Evolutionary conservation across 768 basidiomycete genomes (phyloP).

Genomic region (Lactifluus subvellereus): DNA sequence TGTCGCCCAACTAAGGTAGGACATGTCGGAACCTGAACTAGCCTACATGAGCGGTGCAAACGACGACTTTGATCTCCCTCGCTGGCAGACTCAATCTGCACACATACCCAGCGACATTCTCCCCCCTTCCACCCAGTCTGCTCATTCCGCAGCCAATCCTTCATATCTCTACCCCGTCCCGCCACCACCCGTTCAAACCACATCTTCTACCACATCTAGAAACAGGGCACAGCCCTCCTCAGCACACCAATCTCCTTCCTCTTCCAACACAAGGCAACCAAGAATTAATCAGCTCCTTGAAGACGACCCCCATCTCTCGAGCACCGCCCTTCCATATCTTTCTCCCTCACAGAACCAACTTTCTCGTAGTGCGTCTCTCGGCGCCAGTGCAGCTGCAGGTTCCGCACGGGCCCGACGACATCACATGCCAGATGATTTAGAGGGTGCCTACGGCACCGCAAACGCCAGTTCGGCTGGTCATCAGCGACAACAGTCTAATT

Average conservation of each 20-base stretch:
- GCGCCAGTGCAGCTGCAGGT: slow-evolving; percentile 34
- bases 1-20: slow-evolving; percentile 23
- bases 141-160: slow-evolving; percentile 42
- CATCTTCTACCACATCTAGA: slow-evolving; percentile 32
- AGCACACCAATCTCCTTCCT: slow-evolving; percentile 43
- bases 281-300: slow-evolving; percentile 64
- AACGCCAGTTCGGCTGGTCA: slow-evolving; percentile 37
- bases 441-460: slow-evolving; percentile 44
- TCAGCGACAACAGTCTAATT: slow-evolving; percentile 30
- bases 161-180: slow-evolving; percentile 47
- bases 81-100: slow-evolving; percentile 45
- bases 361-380: slow-evolving; percentile 61
- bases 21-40: slow-evolving; percentile 72
- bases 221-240: slow-evolving; percentile 43
- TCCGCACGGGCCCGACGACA: slow-evolving; percentile 54
- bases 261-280: slow-evolving; percentile 45
- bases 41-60: slow-evolving; percentile 70
- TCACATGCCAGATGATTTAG: slow-evolving; percentile 65
- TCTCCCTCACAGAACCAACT: slow-evolving; percentile 49
- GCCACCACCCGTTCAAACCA: slow-evolving; percentile 48
- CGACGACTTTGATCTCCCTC: slow-evolving; percentile 73
- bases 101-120: slow-evolving; percentile 35
- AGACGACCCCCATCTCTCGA: slow-evolving; percentile 41
- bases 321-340: slow-evolving; percentile 45
- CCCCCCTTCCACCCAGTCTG: slow-evolving; percentile 57